Conservation (phyloP, 345 rosid genomes). For the Aethionema arabicum region DNA sequence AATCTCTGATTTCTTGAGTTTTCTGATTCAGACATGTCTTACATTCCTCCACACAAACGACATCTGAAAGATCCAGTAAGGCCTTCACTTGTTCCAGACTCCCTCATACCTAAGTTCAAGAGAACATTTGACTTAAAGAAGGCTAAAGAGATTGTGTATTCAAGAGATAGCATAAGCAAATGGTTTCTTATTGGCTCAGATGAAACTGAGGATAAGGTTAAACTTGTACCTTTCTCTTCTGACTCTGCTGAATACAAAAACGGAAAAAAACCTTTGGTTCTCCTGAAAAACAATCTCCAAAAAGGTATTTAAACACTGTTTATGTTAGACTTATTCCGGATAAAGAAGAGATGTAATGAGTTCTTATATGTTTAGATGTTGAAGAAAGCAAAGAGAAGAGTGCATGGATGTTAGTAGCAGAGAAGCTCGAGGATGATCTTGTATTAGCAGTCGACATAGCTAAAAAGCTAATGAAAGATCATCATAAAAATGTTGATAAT, state of each 20-base stretch:
- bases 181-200: slow-evolving; percentile 57
- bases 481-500: slow-evolving; percentile 13
- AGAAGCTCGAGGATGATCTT: slow-evolving; percentile 49
- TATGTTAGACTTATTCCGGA: background rate
- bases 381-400: slow-evolving; percentile 30
- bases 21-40: slow-evolving; percentile 46
- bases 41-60: slow-evolving; percentile 67
- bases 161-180: slow-evolving; percentile 32
- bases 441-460: slow-evolving; percentile 39
- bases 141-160: slow-evolving; percentile 38
- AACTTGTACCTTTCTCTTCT: slow-evolving; percentile 40
- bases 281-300: slow-evolving; percentile 35
- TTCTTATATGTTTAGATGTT: slow-evolving; percentile 1
- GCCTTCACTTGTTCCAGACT: slow-evolving; percentile 41
- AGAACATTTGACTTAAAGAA: slow-evolving; percentile 31
- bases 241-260: slow-evolving; percentile 31
- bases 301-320: slow-evolving; percentile 16
- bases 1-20: slow-evolving; percentile 5
- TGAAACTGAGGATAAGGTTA: slow-evolving; percentile 32
- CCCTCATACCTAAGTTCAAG: slow-evolving; percentile 32
- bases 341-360: background rate
- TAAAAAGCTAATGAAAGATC: slow-evolving; percentile 31
- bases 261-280: slow-evolving; percentile 39
- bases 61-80: slow-evolving; percentile 34
- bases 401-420: slow-evolving; percentile 47